Conservation (phyloP, 176 grass and related monocot genomes). For the Canna indica region DNA sequence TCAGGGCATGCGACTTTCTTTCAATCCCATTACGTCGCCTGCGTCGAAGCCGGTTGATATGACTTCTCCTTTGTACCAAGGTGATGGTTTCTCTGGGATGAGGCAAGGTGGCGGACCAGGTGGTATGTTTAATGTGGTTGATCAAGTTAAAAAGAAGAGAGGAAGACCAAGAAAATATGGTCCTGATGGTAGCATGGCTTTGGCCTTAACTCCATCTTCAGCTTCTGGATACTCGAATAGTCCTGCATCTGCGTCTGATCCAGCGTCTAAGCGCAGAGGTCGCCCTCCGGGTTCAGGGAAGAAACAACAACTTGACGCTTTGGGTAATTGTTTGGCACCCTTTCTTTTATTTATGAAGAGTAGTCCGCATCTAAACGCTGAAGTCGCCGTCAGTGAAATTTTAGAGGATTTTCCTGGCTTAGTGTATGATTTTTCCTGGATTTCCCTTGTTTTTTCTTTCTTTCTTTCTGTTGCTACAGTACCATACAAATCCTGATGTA, state of each 20-base stretch:
- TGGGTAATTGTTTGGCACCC: conserved; percentile 36
- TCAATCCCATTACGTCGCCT: background rate
- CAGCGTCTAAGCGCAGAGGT: conserved; percentile 63
- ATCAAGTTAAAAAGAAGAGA: conserved; percentile 71
- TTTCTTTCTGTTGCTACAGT: too few relatives aligned
- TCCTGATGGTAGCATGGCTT: conserved; percentile 72
- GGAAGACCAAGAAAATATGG: conserved; percentile 91
- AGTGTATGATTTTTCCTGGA: too few relatives aligned
- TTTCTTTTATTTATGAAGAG: background rate
- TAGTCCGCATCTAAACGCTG: background rate
- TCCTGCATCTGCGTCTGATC: conserved; percentile 51
- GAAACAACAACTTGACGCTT: conserved; percentile 93
- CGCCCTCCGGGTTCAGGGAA: conserved; percentile 83
- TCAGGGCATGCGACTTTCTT: conserved; percentile 10
- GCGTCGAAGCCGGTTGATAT: conserved; percentile 8
- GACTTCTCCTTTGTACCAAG: background rate
- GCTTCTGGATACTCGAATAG: conserved; percentile 50
- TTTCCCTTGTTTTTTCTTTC: too few relatives aligned
- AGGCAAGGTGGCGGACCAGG: background rate
- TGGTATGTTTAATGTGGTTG: conserved; percentile 35
- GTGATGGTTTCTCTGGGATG: conserved; percentile 11
- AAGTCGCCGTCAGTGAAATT: too few relatives aligned
- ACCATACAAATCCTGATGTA: background rate
- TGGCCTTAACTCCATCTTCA: conserved; percentile 65
- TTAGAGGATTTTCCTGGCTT: too few relatives aligned